Percentiles rank a stretch among this genome's conserved stretches.
phyloP scores from a whole-genome alignment of 164 flowering plant species.

The Sedum album region DNA sequence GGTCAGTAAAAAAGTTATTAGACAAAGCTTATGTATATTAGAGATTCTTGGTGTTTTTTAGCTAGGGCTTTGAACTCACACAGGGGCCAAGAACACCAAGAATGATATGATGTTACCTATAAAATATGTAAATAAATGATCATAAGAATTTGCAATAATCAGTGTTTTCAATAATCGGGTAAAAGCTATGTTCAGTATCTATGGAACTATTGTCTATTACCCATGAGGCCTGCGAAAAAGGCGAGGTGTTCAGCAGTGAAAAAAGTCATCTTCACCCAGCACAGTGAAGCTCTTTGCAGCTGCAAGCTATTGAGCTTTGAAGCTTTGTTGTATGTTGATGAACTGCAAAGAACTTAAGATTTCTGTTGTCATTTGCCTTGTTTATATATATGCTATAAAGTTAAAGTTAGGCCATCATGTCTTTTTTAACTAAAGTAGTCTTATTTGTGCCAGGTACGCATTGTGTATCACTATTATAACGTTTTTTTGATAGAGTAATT shows the following conservation, averaged over 20 bases:
- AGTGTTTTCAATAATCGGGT: no score
- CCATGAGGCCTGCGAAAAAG: no score
- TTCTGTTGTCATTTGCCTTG: neutral
- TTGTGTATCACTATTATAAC: no score
- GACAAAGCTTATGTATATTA: neutral
- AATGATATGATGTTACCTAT: slow-evolving; percentile 26
- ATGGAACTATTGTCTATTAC: no score
- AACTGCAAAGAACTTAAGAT: neutral
- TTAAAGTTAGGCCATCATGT: neutral
- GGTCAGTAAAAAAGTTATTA: neutral
- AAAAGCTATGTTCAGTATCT: no score
- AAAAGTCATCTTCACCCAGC: neutral
- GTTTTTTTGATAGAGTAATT: no score
- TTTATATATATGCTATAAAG: slow-evolving; percentile 3
- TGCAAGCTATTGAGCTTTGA: neutral
- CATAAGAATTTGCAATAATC: neutral
- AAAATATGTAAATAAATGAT: neutral
- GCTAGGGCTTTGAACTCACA: slow-evolving; percentile 14
- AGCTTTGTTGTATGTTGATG: no score
- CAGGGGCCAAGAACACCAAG: slow-evolving; percentile 26
- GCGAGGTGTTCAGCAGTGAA: no score
- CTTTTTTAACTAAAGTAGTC: neutral
- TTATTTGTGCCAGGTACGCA: neutral
- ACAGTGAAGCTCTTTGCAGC: slow-evolving; percentile 6
- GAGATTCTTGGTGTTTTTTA: neutral